Evolutionary conservation across 768 basidiomycete genomes (phyloP).

Genomic region (Hydnomerulius pinastri): DNA sequence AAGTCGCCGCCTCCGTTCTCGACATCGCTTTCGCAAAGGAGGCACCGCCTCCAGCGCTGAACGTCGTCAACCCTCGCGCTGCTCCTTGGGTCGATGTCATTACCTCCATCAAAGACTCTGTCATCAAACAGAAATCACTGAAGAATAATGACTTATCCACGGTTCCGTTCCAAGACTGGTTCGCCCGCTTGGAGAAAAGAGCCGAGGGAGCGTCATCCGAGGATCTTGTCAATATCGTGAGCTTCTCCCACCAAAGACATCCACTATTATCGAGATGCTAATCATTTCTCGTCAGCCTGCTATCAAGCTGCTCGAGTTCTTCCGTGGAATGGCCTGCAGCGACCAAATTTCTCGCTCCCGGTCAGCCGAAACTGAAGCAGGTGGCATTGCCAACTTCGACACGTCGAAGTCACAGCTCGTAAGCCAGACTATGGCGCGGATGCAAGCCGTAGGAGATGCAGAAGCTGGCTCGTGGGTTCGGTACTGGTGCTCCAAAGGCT

Average conservation of each 20-base stretch:
- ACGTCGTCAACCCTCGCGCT: slow-evolving; percentile 41
- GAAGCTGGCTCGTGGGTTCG: slow-evolving; percentile 20
- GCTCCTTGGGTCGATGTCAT: slow-evolving; percentile 33
- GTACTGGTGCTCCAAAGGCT: slow-evolving; percentile 20
- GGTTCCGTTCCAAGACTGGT: slow-evolving; percentile 32
- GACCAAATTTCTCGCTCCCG: not conserved
- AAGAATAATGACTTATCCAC: slow-evolving; percentile 17
- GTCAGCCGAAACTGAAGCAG: slow-evolving; percentile 5
- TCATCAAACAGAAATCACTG: slow-evolving; percentile 13
- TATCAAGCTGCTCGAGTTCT: slow-evolving; percentile 33
- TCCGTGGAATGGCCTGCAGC: slow-evolving; percentile 14
- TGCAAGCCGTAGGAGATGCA: slow-evolving; percentile 11
- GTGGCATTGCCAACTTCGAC: slow-evolving; percentile 4
- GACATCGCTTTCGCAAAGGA: slow-evolving; percentile 32
- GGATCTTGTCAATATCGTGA: slow-evolving; percentile 6
- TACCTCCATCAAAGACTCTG: slow-evolving; percentile 17
- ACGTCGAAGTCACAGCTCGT: slow-evolving; percentile 11
- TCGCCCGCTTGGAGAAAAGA: slow-evolving; percentile 25
- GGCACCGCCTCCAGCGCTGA: slow-evolving; percentile 26
- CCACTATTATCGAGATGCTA: not conserved
- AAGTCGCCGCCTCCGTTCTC: slow-evolving; percentile 33
- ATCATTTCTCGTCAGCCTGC: slow-evolving; percentile 26
- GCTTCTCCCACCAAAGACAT: too few relatives aligned
- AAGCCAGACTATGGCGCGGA: slow-evolving; percentile 12
- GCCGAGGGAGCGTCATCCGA: slow-evolving; percentile 16